Evolutionary conservation across 2,329 filamentous ascomycete species (phyloP).

Genomic region (Zelopaecilomyces penicillatus): DNA sequence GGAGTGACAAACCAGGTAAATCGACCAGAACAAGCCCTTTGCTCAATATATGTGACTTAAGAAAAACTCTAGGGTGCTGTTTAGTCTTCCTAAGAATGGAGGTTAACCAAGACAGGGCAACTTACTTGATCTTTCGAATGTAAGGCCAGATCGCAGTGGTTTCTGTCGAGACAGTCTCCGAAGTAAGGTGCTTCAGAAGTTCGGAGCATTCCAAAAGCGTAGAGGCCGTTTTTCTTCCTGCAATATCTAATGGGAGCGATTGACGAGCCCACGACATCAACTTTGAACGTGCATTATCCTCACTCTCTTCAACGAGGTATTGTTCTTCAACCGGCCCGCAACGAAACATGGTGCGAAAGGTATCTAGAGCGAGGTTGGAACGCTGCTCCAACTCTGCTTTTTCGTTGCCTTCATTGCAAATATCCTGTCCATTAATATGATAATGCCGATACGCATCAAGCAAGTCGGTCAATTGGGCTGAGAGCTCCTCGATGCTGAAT

Average conservation of each 20-base stretch:
- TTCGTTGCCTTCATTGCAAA: conserved; percentile 14
- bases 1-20: conserved; percentile 30
- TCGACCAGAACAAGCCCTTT: conserved; percentile 40
- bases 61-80: conserved; percentile 26
- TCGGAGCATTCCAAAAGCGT: conserved; percentile 24
- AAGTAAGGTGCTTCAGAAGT: conserved; percentile 27
- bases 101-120: background rate
- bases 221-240: background rate
- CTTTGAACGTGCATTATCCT: conserved; percentile 11
- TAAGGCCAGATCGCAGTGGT: conserved; percentile 33
- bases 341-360: conserved; percentile 30
- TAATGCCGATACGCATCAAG: conserved; percentile 29
- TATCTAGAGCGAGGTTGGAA: conserved; percentile 26
- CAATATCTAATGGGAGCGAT: conserved; percentile 3
- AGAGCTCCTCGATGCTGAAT: conserved; percentile 24
- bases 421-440: conserved; percentile 17
- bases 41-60: conserved; percentile 37
- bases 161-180: conserved; percentile 17
- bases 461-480: conserved; percentile 25
- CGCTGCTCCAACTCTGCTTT: conserved; percentile 16
- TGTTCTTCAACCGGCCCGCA: conserved; percentile 12
- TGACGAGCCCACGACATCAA: conserved; percentile 17
- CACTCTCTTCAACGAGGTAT: conserved; percentile 10
- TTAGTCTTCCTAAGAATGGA: background rate
- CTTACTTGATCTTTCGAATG: conserved; percentile 34